Percentiles rank a stretch among this genome's conserved stretches.
These are phyloP conservation scores for Candida oleophila DNA, from an alignment of 805 yeast species.

Conservation along the genomic window DNA sequence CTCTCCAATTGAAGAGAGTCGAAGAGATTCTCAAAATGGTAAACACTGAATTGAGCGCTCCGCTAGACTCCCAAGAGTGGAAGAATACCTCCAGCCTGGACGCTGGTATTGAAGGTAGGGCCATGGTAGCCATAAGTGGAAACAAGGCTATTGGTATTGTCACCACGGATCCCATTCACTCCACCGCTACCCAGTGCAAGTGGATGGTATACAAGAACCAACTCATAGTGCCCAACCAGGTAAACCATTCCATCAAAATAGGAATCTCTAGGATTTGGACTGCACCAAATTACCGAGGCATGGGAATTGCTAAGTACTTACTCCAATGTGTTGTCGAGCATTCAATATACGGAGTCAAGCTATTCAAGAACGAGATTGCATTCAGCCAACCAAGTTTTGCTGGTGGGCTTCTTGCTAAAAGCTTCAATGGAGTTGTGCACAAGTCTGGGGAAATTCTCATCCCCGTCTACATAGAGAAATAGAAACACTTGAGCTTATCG, in stretches of 20 bases:
- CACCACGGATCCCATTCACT: constrained; percentile 46
- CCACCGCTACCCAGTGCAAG: constrained; percentile 33
- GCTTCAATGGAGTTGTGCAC: constrained; percentile 56
- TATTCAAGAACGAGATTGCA: constrained; percentile 48
- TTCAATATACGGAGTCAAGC: constrained; percentile 48
- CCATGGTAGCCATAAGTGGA: constrained; percentile 49
- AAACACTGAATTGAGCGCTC: constrained; percentile 62
- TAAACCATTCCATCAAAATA: constrained; percentile 29
- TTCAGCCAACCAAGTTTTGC: constrained; percentile 73
- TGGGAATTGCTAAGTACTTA: constrained; percentile 49
- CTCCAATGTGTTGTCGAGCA: constrained; percentile 43
- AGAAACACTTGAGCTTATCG: background rate
- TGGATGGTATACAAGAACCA: constrained; percentile 64
- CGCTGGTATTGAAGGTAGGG: constrained; percentile 18
- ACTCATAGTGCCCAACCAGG: constrained; percentile 46
- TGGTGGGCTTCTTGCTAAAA: constrained; percentile 59
- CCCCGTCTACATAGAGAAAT: constrained; percentile 46
- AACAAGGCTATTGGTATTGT: constrained; percentile 55
- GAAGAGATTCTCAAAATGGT: constrained; percentile 47
- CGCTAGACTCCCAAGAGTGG: constrained; percentile 34
- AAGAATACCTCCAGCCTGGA: constrained; percentile 10
- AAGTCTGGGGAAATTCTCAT: constrained; percentile 49
- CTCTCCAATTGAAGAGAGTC: constrained; percentile 23
- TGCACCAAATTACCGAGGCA: constrained; percentile 44
- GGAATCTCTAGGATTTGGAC: constrained; percentile 47